Percentiles rank a stretch among this genome's conserved stretches.
Conservation (phyloP, 192 early-diverging fungal species). For the Podila epicladia region DNA sequence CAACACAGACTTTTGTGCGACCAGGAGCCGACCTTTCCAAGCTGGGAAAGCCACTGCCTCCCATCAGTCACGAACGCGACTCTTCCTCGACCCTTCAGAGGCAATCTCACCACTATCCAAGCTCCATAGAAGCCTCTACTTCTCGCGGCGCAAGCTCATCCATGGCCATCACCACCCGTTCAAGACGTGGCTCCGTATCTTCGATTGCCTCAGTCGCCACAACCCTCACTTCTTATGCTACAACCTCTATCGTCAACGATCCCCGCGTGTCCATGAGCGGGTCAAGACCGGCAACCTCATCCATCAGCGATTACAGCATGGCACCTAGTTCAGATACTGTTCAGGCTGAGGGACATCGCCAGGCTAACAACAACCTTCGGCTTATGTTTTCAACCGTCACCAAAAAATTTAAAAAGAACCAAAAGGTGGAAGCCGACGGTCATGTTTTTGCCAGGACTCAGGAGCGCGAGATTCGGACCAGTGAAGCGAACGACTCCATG, state of each 20-base stretch:
- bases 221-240: slow-evolving; percentile 38
- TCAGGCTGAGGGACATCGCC: slow-evolving; percentile 19
- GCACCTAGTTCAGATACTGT: slow-evolving; percentile 16
- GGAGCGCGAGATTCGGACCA: slow-evolving; percentile 35
- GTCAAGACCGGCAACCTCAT: not conserved
- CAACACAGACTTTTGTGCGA: slow-evolving; percentile 40
- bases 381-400: slow-evolving; percentile 61
- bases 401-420: slow-evolving; percentile 57
- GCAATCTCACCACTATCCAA: slow-evolving; percentile 7
- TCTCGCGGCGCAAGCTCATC: slow-evolving; percentile 27
- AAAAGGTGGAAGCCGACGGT: slow-evolving; percentile 32
- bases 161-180: slow-evolving; percentile 33
- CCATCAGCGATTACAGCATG: not conserved
- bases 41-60: slow-evolving; percentile 40
- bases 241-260: slow-evolving; percentile 33
- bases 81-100: slow-evolving; percentile 9
- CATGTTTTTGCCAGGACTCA: slow-evolving; percentile 27
- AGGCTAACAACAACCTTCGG: slow-evolving; percentile 47
- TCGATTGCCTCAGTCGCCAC: slow-evolving; percentile 46
- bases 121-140: slow-evolving; percentile 32
- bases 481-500: slow-evolving; percentile 19
- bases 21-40: slow-evolving; percentile 42
- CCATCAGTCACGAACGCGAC: slow-evolving; percentile 19
- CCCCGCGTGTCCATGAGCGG: slow-evolving; percentile 25
- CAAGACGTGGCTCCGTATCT: slow-evolving; percentile 43